A percentile compares a stretch with the other conserved stretches of the same genome.
Conservation (phyloP, 2,329 filamentous ascomycete genomes). For the Beauveria sp. region DNA sequence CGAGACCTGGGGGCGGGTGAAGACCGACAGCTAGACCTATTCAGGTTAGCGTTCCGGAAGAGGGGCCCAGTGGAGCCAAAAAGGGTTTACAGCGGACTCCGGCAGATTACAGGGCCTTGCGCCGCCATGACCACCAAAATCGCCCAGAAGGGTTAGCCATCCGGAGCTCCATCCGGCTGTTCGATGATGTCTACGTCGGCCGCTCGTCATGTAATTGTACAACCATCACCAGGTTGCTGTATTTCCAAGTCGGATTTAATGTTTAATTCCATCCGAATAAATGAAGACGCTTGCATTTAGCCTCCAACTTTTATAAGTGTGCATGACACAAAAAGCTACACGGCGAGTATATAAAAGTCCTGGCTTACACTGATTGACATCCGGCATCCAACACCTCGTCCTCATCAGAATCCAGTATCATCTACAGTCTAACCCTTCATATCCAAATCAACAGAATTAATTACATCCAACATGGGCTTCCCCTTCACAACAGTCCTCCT, state of each 20-base stretch:
- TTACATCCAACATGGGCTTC: slow-evolving; percentile 36
- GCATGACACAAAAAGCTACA: not conserved
- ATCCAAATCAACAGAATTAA: not conserved
- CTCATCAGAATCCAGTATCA: not conserved
- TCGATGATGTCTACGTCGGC: not conserved
- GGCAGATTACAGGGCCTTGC: not conserved
- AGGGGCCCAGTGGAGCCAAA: not conserved
- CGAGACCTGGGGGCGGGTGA: not conserved
- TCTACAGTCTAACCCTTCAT: not conserved
- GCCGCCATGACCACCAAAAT: not conserved
- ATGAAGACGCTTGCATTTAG: not conserved
- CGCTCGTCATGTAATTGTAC: not conserved
- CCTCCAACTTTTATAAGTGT: not conserved
- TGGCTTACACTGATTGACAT: not conserved
- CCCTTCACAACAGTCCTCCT: slow-evolving; percentile 48
- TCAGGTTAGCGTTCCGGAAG: slow-evolving; percentile 1
- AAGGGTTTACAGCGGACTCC: not conserved
- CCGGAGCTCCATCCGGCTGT: slow-evolving; percentile 5
- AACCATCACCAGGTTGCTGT: not conserved
- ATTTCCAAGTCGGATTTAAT: not conserved
- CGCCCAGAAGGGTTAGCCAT: slow-evolving; percentile 6
- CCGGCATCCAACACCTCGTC: not conserved
- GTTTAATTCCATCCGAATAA: not conserved
- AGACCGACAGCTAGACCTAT: not conserved
- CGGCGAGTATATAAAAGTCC: not conserved